phyloP scores from a whole-genome alignment of 192 early-diverging fungal species.

The Linnemannia schmuckeri region DNA sequence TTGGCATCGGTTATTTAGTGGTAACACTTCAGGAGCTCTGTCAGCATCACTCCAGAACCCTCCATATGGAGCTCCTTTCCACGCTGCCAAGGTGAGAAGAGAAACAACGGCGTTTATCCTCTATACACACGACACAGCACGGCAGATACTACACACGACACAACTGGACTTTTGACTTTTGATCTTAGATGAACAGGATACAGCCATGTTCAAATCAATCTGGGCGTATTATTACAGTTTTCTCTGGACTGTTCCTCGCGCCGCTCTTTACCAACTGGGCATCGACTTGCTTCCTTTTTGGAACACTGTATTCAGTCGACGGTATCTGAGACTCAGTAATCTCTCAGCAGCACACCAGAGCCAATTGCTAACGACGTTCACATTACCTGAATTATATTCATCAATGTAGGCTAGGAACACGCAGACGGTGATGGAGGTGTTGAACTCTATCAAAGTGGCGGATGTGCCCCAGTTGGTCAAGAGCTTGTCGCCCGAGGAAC shows the following conservation, averaged over 20 bases:
- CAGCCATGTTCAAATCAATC: too few species aligned
- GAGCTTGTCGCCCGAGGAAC: constrained; percentile 67
- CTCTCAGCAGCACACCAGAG: not conserved
- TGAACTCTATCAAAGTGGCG: constrained; percentile 75
- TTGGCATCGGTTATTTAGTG: constrained; percentile 46
- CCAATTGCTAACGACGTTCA: not conserved
- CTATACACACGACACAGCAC: not conserved
- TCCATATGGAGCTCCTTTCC: constrained; percentile 76
- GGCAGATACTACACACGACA: not conserved
- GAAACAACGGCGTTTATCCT: too few species aligned
- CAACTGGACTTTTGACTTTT: not conserved
- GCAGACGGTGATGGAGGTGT: constrained; percentile 84
- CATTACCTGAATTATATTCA: not conserved
- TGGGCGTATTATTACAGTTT: too few species aligned
- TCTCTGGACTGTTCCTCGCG: too few species aligned
- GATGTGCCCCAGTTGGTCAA: constrained; percentile 79
- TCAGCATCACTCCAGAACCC: constrained; percentile 73
- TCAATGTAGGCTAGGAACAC: constrained; percentile 76
- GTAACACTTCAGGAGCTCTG: constrained; percentile 71
- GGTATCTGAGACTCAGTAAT: not conserved
- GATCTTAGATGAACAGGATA: too few species aligned
- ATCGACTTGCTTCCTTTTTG: too few species aligned
- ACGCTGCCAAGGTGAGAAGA: constrained; percentile 71
- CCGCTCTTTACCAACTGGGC: too few species aligned
- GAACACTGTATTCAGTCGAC: not conserved